These are phyloP conservation scores for Microdochium bolleyi DNA, from an alignment of 2,329 filamentous ascomycete species.

Conservation along the genomic window DNA sequence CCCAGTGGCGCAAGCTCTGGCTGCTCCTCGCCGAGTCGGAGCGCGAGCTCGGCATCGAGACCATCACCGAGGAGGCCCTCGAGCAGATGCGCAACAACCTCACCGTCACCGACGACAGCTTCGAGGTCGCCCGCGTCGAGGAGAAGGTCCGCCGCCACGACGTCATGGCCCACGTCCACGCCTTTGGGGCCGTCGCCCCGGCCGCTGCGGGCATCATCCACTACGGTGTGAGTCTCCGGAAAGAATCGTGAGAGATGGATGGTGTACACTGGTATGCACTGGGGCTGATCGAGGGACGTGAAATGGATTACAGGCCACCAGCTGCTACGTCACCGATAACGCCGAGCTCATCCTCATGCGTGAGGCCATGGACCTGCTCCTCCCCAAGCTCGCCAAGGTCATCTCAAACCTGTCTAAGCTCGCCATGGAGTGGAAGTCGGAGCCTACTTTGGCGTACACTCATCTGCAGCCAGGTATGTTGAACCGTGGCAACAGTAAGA, in stretches of 20 bases:
- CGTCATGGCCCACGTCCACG: constrained; percentile 65
- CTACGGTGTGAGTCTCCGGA: constrained; percentile 48
- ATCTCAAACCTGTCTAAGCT: constrained; percentile 68
- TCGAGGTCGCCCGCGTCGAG: constrained; percentile 65
- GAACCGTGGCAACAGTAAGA: too few relatives aligned
- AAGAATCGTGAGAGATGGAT: constrained; percentile 11
- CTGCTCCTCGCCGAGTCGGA: constrained; percentile 75
- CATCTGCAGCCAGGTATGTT: constrained; percentile 48
- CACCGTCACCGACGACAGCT: constrained; percentile 69
- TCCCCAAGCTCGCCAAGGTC: constrained; percentile 71
- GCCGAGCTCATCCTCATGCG: constrained; percentile 70
- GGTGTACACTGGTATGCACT: background rate
- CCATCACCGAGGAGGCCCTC: constrained; percentile 66
- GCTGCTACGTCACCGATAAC: constrained; percentile 63
- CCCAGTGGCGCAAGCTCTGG: constrained; percentile 82
- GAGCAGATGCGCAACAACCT: constrained; percentile 69
- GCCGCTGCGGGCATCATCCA: constrained; percentile 80
- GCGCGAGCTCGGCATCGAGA: constrained; percentile 67
- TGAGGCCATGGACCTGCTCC: constrained; percentile 66
- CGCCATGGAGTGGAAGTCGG: constrained; percentile 62
- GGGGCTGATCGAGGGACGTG: too few relatives aligned
- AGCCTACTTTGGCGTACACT: constrained; percentile 70
- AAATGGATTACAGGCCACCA: constrained; percentile 21
- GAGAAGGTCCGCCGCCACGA: constrained; percentile 50
- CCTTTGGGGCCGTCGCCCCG: constrained; percentile 65